These are phyloP conservation scores for Austroboletus eburneus DNA, from an alignment of 768 basidiomycete species.

Conservation along the genomic window DNA sequence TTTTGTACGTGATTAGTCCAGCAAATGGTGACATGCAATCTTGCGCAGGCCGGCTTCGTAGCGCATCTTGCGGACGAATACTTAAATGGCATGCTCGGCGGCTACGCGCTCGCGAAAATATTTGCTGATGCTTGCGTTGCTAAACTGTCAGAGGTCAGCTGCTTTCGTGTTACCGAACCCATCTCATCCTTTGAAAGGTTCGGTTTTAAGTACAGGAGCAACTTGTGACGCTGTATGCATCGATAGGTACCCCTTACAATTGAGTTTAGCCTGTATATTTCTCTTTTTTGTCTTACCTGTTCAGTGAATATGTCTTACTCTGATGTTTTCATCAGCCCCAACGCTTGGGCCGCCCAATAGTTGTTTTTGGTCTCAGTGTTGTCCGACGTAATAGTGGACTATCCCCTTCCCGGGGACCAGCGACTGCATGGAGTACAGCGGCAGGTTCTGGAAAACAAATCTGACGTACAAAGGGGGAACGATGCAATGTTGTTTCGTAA, in stretches of 20 bases:
- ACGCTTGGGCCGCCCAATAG: constrained; percentile 57
- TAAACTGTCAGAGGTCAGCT: constrained; percentile 61
- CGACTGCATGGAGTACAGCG: constrained; percentile 43
- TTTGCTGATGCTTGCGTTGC: constrained; percentile 67
- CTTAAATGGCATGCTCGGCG: constrained; percentile 60
- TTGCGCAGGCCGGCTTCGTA: constrained; percentile 78
- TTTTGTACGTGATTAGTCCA: constrained; percentile 79
- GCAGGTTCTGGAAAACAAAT: constrained; percentile 52
- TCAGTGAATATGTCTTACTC: constrained; percentile 65
- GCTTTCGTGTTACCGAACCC: too few species aligned
- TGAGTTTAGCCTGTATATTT: constrained; percentile 24
- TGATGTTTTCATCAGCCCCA: constrained; percentile 74
- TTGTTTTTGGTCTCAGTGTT: constrained; percentile 38
- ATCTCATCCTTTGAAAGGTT: constrained; percentile 42
- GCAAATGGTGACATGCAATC: constrained; percentile 71
- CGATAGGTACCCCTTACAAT: constrained; percentile 58
- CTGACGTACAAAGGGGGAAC: constrained; percentile 72
- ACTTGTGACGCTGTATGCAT: constrained; percentile 47
- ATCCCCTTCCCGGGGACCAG: constrained; percentile 13
- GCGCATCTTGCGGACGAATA: constrained; percentile 78
- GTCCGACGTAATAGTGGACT: constrained; percentile 36
- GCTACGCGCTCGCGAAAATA: constrained; percentile 61
- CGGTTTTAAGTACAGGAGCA: constrained; percentile 50
- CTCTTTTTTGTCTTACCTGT: constrained; percentile 1
- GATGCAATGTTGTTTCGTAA: constrained; percentile 75